Evolutionary conservation across 108 stramenopile genomes (phyloP).

Genomic region (Cylindrotheca fusiformis): DNA sequence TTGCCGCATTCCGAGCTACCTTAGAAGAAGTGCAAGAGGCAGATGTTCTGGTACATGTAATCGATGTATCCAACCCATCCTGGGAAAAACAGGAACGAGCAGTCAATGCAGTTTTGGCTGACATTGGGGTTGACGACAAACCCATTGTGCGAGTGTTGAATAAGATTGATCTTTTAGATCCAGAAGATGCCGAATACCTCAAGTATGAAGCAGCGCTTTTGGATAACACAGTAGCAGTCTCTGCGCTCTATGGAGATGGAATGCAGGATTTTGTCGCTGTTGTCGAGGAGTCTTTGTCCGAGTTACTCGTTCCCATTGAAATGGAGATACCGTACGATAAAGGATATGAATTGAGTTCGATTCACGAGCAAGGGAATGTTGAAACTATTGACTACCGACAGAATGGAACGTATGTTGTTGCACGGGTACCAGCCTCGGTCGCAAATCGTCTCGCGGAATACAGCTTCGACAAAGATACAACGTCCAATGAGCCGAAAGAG

Average conservation of each 20-base stretch:
- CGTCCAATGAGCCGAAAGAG: slow-evolving; percentile 1
- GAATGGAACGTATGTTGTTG: slow-evolving; percentile 69
- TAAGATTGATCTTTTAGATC: slow-evolving; percentile 74
- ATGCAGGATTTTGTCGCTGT: slow-evolving; percentile 74
- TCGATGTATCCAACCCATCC: slow-evolving; percentile 83
- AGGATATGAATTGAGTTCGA: slow-evolving; percentile 74
- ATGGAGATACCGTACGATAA: slow-evolving; percentile 71
- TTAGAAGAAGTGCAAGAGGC: slow-evolving; percentile 93
- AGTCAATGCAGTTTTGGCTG: slow-evolving; percentile 61
- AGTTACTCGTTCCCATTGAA: slow-evolving; percentile 71
- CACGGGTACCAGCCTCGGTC: slow-evolving; percentile 61
- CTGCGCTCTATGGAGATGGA: slow-evolving; percentile 69
- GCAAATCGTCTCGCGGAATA: slow-evolving; percentile 73
- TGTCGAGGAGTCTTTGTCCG: slow-evolving; percentile 67
- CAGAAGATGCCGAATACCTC: slow-evolving; percentile 63
- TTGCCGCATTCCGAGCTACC: slow-evolving; percentile 96
- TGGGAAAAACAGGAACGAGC: slow-evolving; percentile 87
- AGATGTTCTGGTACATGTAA: slow-evolving; percentile 90
- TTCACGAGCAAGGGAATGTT: slow-evolving; percentile 82
- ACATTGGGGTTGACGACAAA: slow-evolving; percentile 75
- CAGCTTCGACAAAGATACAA: slow-evolving; percentile 5
- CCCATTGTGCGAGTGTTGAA: slow-evolving; percentile 77
- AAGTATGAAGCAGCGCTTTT: slow-evolving; percentile 60
- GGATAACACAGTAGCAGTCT: slow-evolving; percentile 68
- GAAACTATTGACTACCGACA: slow-evolving; percentile 78